phyloP scores from a whole-genome alignment of 768 basidiomycete genomes.

The Pluteus cervinus region DNA sequence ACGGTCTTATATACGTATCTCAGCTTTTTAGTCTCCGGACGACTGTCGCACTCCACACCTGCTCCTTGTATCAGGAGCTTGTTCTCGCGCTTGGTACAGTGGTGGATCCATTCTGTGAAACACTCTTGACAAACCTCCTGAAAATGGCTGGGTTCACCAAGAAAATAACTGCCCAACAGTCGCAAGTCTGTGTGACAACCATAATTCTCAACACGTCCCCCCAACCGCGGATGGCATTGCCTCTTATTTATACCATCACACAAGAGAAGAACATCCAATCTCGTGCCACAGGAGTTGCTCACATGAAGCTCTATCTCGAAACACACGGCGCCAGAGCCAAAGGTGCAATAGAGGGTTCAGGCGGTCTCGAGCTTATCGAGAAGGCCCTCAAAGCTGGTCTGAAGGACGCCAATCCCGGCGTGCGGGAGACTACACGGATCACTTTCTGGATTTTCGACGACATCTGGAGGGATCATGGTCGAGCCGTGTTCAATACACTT shows the following conservation, averaged over 20 bases:
- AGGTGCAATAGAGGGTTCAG: slow-evolving; percentile 59
- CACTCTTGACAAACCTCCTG: slow-evolving; percentile 67
- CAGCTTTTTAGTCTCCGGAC: slow-evolving; percentile 88
- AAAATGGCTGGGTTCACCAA: slow-evolving; percentile 91
- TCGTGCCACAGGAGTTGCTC: slow-evolving; percentile 57
- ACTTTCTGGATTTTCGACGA: slow-evolving; percentile 78
- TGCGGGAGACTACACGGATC: slow-evolving; percentile 64
- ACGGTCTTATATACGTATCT: slow-evolving; percentile 6
- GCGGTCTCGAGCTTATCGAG: slow-evolving; percentile 67
- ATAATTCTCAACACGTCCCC: slow-evolving; percentile 67
- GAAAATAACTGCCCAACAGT: slow-evolving; percentile 82
- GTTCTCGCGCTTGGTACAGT: slow-evolving; percentile 54
- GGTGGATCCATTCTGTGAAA: slow-evolving; percentile 79
- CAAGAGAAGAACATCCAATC: slow-evolving; percentile 81
- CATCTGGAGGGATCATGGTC: slow-evolving; percentile 72
- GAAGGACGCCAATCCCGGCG: slow-evolving; percentile 73
- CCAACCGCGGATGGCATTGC: slow-evolving; percentile 62
- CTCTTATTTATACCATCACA: slow-evolving; percentile 60
- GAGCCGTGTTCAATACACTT: slow-evolving; percentile 54
- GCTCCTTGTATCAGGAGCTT: slow-evolving; percentile 72
- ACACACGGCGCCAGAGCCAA: slow-evolving; percentile 63
- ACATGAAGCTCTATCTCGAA: slow-evolving; percentile 73
- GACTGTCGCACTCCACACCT: slow-evolving; percentile 78
- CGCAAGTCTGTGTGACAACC: slow-evolving; percentile 65
- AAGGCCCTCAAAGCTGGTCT: slow-evolving; percentile 68